These are phyloP conservation scores for Endoconidiophora laricicola DNA, from an alignment of 2,329 filamentous ascomycete genomes.

Conservation along the genomic window DNA sequence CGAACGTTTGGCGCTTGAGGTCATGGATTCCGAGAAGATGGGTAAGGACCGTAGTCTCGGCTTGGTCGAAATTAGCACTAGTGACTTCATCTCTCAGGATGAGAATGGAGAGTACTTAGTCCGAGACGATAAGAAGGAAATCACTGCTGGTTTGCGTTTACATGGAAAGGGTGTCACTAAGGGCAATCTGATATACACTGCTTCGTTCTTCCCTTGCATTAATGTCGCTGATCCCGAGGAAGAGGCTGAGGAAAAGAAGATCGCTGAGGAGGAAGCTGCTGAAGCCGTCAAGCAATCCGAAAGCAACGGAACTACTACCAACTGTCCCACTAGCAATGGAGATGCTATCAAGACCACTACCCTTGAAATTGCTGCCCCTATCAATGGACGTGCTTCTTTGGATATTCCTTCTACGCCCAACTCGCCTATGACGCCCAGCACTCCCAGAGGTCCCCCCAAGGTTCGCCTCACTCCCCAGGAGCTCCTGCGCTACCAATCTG, in stretches of 20 bases:
- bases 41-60: constrained; percentile 83
- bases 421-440: constrained; percentile 20
- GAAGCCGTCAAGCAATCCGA: constrained; percentile 18
- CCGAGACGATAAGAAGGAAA: constrained; percentile 55
- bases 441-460: constrained; percentile 46
- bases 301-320: constrained; percentile 3
- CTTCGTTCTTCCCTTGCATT: constrained; percentile 77
- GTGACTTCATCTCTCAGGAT: constrained; percentile 63
- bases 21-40: constrained; percentile 91
- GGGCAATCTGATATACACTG: constrained; percentile 66
- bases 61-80: constrained; percentile 55
- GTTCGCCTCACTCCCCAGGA: constrained; percentile 65
- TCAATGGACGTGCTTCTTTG: constrained; percentile 8
- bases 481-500: constrained; percentile 71
- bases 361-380: constrained; percentile 6
- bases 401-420: constrained; percentile 21
- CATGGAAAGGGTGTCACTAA: constrained; percentile 59
- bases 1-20: constrained; percentile 75
- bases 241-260: constrained; percentile 44
- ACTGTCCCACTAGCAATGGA: constrained; percentile 9
- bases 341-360: constrained; percentile 16
- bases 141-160: constrained; percentile 53
- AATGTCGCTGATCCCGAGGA: constrained; percentile 82
- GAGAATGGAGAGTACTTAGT: constrained; percentile 68
- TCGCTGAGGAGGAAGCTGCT: constrained; percentile 23